Percentiles rank a stretch among this genome's conserved stretches.
phyloP scores from a whole-genome alignment of 192 early-diverging fungal genomes.

The Ambispora gerdemannii region DNA sequence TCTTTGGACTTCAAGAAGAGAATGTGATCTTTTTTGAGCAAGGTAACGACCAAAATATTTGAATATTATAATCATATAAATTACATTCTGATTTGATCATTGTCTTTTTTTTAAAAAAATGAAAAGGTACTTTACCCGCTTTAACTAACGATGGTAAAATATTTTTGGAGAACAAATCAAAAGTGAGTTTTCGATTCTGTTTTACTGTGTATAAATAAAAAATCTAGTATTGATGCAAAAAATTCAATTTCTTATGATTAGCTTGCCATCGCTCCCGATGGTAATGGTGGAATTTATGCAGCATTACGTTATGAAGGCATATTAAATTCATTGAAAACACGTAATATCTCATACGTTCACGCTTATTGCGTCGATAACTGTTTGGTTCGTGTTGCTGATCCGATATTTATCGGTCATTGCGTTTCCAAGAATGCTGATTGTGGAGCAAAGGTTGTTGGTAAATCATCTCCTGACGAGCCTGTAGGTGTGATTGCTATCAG shows the following conservation, averaged over 20 bases:
- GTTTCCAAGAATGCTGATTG: constrained; percentile 85
- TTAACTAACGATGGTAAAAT: constrained; percentile 92
- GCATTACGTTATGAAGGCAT: constrained; percentile 82
- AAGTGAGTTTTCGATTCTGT: no score
- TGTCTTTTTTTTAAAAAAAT: not conserved
- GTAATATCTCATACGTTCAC: constrained; percentile 87
- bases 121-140: constrained; percentile 86
- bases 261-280: constrained; percentile 83
- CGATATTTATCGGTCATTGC: constrained; percentile 93
- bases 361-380: constrained; percentile 99
- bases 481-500: constrained; percentile 95
- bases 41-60: no score
- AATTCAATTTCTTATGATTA: no score
- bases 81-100: no score
- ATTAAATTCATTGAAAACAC: constrained; percentile 71
- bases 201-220: no score
- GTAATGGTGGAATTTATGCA: constrained; percentile 95
- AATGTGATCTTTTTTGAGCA: constrained; percentile 97
- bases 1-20: constrained; percentile 80
- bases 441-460: constrained; percentile 94
- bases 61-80: no score
- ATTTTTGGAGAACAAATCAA: constrained; percentile 61
- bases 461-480: constrained; percentile 78
- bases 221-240: no score
- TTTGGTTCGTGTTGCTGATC: constrained; percentile 93